Conservation (phyloP, 2,329 filamentous ascomycete genomes). For the Phoma sp. region DNA sequence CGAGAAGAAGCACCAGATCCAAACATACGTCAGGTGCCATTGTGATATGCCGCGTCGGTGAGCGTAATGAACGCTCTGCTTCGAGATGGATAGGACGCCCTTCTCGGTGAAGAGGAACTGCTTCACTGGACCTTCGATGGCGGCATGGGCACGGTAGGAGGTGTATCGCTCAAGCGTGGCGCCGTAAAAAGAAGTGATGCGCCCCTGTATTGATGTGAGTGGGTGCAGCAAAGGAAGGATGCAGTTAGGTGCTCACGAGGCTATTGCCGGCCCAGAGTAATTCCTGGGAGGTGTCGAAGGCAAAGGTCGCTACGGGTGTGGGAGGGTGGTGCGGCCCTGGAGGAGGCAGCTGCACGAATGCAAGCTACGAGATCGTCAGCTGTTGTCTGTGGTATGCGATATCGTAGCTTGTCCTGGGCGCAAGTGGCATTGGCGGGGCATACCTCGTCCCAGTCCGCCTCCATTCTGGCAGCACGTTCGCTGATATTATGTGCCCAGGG, state of each 20-base stretch:
- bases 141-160: conserved; percentile 80
- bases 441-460: conserved; percentile 61
- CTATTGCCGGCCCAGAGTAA: conserved; percentile 93
- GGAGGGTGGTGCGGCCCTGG: conserved; percentile 70
- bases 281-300: conserved; percentile 89
- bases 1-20: neutral
- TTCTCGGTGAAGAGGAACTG: conserved; percentile 92
- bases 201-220: conserved; percentile 65
- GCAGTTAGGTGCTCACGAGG: conserved; percentile 64
- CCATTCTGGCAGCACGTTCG: conserved; percentile 50
- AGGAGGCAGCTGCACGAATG: conserved; percentile 80
- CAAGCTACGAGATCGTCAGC: conserved; percentile 63
- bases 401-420: conserved; percentile 4
- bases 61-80: conserved; percentile 87
- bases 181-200: conserved; percentile 86
- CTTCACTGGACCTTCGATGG: conserved; percentile 76
- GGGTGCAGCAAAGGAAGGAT: neutral
- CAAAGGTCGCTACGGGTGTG: conserved; percentile 77
- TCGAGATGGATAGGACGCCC: conserved; percentile 84
- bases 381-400: neutral
- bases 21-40: conserved; percentile 80
- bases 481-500: conserved; percentile 22
- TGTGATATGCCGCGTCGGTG: conserved; percentile 78
- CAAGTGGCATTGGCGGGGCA: conserved; percentile 11
- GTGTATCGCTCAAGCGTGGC: conserved; percentile 87